Base-by-base conservation (phyloP, 2,329 filamentous ascomycete species). In the Fusarium armeniacum region DNA sequence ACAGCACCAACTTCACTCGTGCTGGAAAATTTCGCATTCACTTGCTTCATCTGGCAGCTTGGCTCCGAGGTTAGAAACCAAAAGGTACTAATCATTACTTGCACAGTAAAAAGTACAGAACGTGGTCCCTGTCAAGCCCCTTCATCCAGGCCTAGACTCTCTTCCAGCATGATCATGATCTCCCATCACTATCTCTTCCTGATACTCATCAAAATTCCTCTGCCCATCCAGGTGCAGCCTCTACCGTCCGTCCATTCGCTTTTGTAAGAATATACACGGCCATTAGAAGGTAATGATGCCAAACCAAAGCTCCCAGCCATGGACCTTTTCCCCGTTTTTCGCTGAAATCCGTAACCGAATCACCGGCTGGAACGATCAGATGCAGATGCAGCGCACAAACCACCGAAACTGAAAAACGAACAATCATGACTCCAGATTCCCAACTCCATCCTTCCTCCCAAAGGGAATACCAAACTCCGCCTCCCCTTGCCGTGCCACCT, bases 371-470 rank as follows among this genome's bases (percentile, higher is more conserved):
- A 69, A 73, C 67, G 69, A 73, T 73, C 66, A 75, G 72, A 75
- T 75, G 73, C 73, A 75, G 73, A 75, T 75, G 73, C 72, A 75
- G 72, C 70, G 72, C 69, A 70, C 69, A 74, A 75, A 73, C 69
- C 72, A 75, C 70, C 72, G 73, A 73, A 75, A 72, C 63, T 73
- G 67, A 74, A 75, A 75, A 75, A 71, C 63, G 70, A 75, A 74
- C 75, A 75, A 75, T 76, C 72, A 73, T 75, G 74, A 78, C 75
- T 72, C 76, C 73, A 72, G 71, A 57, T 70, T 74, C 74, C 75
- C 69, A 75, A 77, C 73, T 74, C 76, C 73, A 69, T 74, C 71
- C 65, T 60, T 73, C 72, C 70, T 71, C 67, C 65, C 60, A 73
- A 75, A 72, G 70, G 72, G 69, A 72, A 74, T 75, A 70, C 69